Evolutionary conservation across 768 basidiomycete species (phyloP), one percentile per base, ranked within the genome.

Genomic region (Suillus lakei): DNA sequence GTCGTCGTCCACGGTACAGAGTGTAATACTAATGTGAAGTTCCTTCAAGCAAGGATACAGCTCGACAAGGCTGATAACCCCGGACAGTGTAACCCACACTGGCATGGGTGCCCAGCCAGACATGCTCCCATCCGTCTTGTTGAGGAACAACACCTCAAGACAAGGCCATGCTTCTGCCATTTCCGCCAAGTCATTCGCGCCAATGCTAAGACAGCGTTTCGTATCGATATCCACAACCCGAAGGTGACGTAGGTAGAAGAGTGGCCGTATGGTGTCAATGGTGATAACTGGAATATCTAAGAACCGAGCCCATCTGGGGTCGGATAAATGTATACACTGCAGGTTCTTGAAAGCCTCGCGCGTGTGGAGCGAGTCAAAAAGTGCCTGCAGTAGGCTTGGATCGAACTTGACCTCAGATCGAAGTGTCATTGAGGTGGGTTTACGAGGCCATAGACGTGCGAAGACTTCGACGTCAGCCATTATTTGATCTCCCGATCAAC

Each of bases 91-190:
- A 21, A 53, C 2, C 48, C 48, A 50, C 48, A 16, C 26, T 30
- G 51, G 30, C 9, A 1, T 32, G 2, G 51, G 51, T 30, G 18
- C 48, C 15, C 26, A 26, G 26, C 26, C 7, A 26, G 48, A 50
- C 51, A 32, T 53, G 28, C 28, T 30, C 18, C 51, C 51, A 32
- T 12, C 9, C 9, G 5, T 16, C 56, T 54, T 48, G 46, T 85
- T 86, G 12, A 87, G 71, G 13, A 82, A 62, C 23, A 87, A 76
- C 23, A 64, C 75, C 63, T 83, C 81, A 12, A 85, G 68, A 6
- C 78, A 72, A 1, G 82, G 83, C 81, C 84, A 85, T 9, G 76
- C 75, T 30, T 69, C 66, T 4, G 85, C 84, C 4, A 87, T 72
- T 18, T 77, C 71, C 43, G 83, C 81, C 26, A 87, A 65, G 16